Conservation (phyloP, 306 rosid species). For the Quercus berberidifolia region DNA sequence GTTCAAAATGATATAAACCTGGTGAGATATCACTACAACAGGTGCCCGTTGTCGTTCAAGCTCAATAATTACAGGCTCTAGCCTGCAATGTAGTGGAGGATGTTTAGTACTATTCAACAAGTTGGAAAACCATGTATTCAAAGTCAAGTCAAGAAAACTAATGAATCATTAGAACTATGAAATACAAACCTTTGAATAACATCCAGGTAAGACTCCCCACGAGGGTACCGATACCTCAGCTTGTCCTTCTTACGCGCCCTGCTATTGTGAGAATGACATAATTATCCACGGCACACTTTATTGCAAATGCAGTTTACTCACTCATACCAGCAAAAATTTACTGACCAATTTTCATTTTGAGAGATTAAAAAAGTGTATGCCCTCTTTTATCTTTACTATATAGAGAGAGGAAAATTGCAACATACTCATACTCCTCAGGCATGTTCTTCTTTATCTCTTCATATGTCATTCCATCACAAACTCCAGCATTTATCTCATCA, state of each 20-base stretch:
- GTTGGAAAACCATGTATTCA: neutral
- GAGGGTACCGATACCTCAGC: slow-evolving; percentile 96
- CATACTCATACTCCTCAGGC: slow-evolving; percentile 96
- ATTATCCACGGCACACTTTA: neutral
- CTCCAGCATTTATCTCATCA: slow-evolving; percentile 91
- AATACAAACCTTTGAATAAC: slow-evolving; percentile 83
- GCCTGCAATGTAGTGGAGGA: slow-evolving; percentile 48
- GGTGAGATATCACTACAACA: slow-evolving; percentile 95
- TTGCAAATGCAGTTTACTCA: neutral
- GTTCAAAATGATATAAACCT: slow-evolving; percentile 42
- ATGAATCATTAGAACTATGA: slow-evolving; percentile 3
- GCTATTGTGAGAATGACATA: slow-evolving; percentile 4
- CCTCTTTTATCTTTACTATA: neutral
- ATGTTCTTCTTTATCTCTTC: slow-evolving; percentile 95
- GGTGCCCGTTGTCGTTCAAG: slow-evolving; percentile 98
- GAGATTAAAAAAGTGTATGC: neutral
- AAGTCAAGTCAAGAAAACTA: neutral
- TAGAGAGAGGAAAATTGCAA: slow-evolving; percentile 18
- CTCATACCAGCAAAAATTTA: neutral
- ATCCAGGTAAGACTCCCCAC: slow-evolving; percentile 97
- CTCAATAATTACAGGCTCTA: slow-evolving; percentile 96
- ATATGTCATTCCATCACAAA: slow-evolving; percentile 94
- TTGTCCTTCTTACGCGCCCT: slow-evolving; percentile 93
- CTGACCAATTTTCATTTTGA: neutral
- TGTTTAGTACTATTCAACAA: slow-evolving; percentile 6